Evolutionary conservation across 495 filamentous ascomycete genomes (phyloP), one percentile per base, ranked within the genome.

Genomic region (Amorphotheca resinae): DNA sequence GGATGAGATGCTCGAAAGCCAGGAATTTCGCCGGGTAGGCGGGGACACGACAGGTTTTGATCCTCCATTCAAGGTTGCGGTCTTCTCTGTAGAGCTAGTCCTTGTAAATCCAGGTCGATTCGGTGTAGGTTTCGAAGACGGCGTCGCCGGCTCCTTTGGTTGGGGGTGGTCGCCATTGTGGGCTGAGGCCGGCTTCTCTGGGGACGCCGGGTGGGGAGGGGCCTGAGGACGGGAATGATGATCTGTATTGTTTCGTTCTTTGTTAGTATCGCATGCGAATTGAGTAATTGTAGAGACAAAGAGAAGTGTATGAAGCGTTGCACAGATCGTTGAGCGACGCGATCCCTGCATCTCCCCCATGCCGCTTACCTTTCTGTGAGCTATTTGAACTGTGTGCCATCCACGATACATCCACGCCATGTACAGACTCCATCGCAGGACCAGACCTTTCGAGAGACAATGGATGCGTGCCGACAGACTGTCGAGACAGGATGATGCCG

Each of bases 1-100:
- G 45, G 86, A 93, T 49, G 86, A 93, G 40, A 95, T 70, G 48
- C 74, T 93, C 22, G 83, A 85, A 45, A 98, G 82, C 89, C 89
- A 98, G 16, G 87, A 93, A 31, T 75, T 80, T 44, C 80, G 68
- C 42, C 87, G 68, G 40, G 69, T 64, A 0, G 64, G 56, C 1
- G 61, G 57, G 8, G 49, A 51, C n/a, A n/a, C n/a, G n/a, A n/a
- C n/a, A n/a, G n/a, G n/a, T 4, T 57, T 48, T 0, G 51, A 36
- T 23, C 38, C 47, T 40, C 49, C 53, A 42, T 56, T 52, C 32
- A 59, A 38, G 30, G 49, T 47, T 22, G 44, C 22, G 20, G 45
- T 48, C 53, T 61, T 64, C 33, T 72, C 67, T 17, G 63, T 50
- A 22, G 58, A 58, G 36, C 33, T 46, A 33, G 48, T 51, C 42